Conservation (phyloP, 2,329 filamentous ascomycete species). For the Epichloe brachyelytri region DNA sequence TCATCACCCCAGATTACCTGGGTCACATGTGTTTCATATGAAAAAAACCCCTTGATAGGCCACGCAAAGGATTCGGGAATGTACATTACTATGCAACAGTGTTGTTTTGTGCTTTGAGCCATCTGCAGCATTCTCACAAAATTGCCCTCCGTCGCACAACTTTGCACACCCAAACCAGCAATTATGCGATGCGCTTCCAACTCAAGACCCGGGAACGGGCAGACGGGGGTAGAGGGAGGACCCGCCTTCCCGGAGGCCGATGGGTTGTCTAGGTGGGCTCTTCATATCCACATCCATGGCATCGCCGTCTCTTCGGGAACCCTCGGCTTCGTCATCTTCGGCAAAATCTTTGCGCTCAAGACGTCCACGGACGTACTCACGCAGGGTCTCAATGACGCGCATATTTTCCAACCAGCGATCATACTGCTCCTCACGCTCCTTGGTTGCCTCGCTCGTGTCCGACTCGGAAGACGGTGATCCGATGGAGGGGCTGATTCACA, state of each 20-base stretch:
- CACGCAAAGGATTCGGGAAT: not conserved
- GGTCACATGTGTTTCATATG: not conserved
- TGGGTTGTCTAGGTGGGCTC: constrained; percentile 15
- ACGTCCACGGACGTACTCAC: constrained; percentile 43
- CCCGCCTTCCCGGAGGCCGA: constrained; percentile 16
- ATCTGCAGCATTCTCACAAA: not conserved
- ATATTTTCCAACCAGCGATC: constrained; percentile 55
- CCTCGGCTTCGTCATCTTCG: constrained; percentile 14
- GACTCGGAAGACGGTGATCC: constrained; percentile 44
- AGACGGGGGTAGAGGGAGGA: constrained; percentile 29
- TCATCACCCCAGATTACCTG: not conserved
- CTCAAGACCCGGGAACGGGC: constrained; percentile 17
- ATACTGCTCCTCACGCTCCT: constrained; percentile 48
- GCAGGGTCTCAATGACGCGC: constrained; percentile 48
- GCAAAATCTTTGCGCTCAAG: constrained; percentile 45
- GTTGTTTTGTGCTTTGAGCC: not conserved
- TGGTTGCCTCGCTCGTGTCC: constrained; percentile 36
- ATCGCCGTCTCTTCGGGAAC: constrained; percentile 13
- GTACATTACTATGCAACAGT: not conserved
- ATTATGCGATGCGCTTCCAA: not conserved
- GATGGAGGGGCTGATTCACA: constrained; percentile 30
- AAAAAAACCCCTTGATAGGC: not conserved
- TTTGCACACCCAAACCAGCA: not conserved
- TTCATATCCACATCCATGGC: constrained; percentile 25
- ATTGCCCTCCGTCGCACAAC: not conserved